A percentile compares a stretch with the other conserved stretches of the same genome.
Conservation (phyloP, 2,329 filamentous ascomycete species). For the Trichoderma arundinaceum region DNA sequence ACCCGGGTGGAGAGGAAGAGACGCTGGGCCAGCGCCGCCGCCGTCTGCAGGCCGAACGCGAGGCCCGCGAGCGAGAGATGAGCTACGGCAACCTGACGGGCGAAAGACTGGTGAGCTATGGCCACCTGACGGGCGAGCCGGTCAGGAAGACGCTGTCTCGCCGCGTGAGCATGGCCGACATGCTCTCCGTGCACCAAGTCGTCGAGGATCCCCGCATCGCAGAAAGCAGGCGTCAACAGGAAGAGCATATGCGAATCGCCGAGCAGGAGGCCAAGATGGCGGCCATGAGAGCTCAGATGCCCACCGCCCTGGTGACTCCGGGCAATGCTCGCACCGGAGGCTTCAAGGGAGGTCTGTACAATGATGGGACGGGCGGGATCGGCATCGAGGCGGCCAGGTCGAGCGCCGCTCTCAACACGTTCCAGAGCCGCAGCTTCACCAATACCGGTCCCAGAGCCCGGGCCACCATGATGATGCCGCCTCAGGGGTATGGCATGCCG, state of each 20-base stretch:
- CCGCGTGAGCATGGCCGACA: constrained; percentile 63
- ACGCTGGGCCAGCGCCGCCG: constrained; percentile 78
- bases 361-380: constrained; percentile 56
- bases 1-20: constrained; percentile 63
- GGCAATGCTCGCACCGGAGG: constrained; percentile 49
- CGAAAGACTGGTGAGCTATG: constrained; percentile 58
- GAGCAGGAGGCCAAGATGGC: constrained; percentile 56
- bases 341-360: constrained; percentile 59
- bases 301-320: constrained; percentile 46
- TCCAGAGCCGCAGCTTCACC: constrained; percentile 37
- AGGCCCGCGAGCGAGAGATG: constrained; percentile 66
- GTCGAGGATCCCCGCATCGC: constrained; percentile 47
- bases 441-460: constrained; percentile 38
- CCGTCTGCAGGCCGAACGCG: constrained; percentile 71
- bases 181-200: constrained; percentile 55
- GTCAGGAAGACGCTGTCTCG: constrained; percentile 36
- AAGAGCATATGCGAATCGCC: constrained; percentile 49
- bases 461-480: constrained; percentile 38
- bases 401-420: constrained; percentile 35
- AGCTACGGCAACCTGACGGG: constrained; percentile 46
- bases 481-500: constrained; percentile 36
- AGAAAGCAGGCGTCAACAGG: constrained; percentile 50
- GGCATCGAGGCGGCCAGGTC: constrained; percentile 38
- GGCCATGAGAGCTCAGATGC: constrained; percentile 57
- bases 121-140: constrained; percentile 37